A percentile compares a stretch with the other conserved stretches of the same genome.
Evolutionary conservation across 116 monocot species (phyloP).

Genomic region (Phalaenopsis hybrid): DNA sequence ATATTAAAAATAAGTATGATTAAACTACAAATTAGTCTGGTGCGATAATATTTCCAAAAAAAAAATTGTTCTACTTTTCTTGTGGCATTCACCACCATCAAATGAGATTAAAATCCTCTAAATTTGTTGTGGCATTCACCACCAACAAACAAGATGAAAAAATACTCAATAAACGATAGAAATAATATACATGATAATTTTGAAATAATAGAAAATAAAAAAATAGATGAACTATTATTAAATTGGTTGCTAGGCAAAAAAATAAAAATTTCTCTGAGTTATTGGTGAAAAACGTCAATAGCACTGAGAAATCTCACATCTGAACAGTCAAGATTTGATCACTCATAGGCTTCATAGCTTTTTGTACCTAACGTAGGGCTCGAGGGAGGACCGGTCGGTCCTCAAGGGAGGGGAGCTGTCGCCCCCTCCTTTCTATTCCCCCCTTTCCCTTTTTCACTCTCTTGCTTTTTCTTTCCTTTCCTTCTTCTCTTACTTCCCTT

Average conservation of each 20-base stretch:
- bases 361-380: neutral
- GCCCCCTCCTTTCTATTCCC: too few species aligned
- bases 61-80: neutral
- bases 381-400: too few species aligned
- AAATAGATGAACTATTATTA: neutral
- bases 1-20: neutral
- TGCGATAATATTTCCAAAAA: neutral
- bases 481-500: too few species aligned
- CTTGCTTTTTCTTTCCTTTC: too few species aligned
- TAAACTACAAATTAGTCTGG: neutral
- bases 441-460: too few species aligned
- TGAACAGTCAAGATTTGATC: neutral
- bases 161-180: neutral
- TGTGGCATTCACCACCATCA: neutral
- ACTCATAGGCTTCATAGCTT: neutral
- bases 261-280: neutral
- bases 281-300: neutral
- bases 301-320: neutral
- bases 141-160: neutral
- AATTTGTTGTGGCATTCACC: neutral
- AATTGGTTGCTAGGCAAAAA: neutral
- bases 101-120: neutral
- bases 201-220: neutral
- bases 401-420: too few species aligned
- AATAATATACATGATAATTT: neutral